Base-by-base conservation (phyloP, 164 flowering plant species). In the Litsea cubeba region DNA sequence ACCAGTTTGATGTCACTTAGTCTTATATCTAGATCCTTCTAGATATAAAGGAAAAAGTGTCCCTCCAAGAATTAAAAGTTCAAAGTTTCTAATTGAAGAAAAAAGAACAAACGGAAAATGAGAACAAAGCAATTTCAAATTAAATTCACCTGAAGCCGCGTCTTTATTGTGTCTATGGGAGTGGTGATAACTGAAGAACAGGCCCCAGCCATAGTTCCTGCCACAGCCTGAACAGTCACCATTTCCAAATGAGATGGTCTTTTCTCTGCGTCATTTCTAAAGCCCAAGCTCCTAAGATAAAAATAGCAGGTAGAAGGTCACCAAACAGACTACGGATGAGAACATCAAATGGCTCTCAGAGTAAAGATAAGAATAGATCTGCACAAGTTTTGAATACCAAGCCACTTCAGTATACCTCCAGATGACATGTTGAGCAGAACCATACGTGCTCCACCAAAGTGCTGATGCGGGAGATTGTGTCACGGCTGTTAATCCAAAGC, bases 371-470 rank as follows among this genome's bases (percentile, higher is more conserved):
- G 69, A 66, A 28, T 30, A 12, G 18, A 30, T 26, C n/a, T 6
- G 7, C 4, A 40, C 8, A 46, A 40, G 40, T 68, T 68, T 68
- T n/a, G 54, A 46, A n/a, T 22, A 40, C 12, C 22, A 22, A 40
- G 28, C 54, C 25, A 1, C 25, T 28, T 66, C 49, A 12, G 26
- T 22, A 25, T 77, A 89, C 95, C 92, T 89, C 95, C 97, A 93
- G 30, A 93, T 85, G 18, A 81, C 46, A 79, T 87, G 91, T 73
- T 93, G 94, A 18, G 90, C 87, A 50, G 93, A 69, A 62, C 89
- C 94, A 85, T 93, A 93, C 6, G 85, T 71, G 60, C 90, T 93
- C 98, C 96, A 93, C 98, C 98, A 93, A 74, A 93, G 89, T 49
- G 98, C 98, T 62, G 86, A 77, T 62, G 96, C 90, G 12, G 98